Evolutionary conservation across 2,329 filamentous ascomycete species (phyloP).

Genomic region (Passalora sequoiae): DNA sequence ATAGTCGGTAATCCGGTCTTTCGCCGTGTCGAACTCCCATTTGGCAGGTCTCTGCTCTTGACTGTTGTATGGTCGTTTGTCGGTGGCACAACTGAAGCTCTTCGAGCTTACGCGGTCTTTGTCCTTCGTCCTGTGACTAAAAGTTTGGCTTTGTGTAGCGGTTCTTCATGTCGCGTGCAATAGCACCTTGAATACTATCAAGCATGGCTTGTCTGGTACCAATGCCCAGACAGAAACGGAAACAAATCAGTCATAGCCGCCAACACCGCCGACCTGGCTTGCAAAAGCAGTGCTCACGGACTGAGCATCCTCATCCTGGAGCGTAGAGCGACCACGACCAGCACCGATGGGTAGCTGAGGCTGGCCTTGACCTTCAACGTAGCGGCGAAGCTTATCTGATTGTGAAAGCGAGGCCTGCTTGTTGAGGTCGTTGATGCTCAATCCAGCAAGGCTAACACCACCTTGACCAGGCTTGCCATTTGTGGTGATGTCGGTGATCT

Average conservation of each 20-base stretch:
- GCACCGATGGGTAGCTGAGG: slow-evolving; percentile 51
- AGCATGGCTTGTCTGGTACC: slow-evolving; percentile 15
- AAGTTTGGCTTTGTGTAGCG: slow-evolving; percentile 3
- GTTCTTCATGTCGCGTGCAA: slow-evolving; percentile 11
- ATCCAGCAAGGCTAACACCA: slow-evolving; percentile 80
- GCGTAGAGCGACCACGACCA: slow-evolving; percentile 49
- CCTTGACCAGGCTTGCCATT: slow-evolving; percentile 60
- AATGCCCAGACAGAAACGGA: slow-evolving; percentile 9
- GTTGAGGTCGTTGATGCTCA: slow-evolving; percentile 66
- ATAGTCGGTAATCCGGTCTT: background rate
- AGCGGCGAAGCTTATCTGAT: slow-evolving; percentile 87
- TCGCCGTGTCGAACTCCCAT: background rate
- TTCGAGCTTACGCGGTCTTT: background rate
- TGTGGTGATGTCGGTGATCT: slow-evolving; percentile 78
- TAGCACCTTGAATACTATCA: slow-evolving; percentile 14
- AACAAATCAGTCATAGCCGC: slow-evolving; percentile 30
- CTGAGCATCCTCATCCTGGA: slow-evolving; percentile 83
- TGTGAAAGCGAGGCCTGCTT: slow-evolving; percentile 71
- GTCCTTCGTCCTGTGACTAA: slow-evolving; percentile 1
- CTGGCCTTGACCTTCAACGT: slow-evolving; percentile 64
- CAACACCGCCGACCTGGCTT: slow-evolving; percentile 64
- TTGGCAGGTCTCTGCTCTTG: background rate
- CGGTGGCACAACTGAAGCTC: slow-evolving; percentile 1
- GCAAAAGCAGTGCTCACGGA: slow-evolving; percentile 96
- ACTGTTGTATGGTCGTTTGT: background rate